phyloP scores from a whole-genome alignment of 345 rosid genomes.

The Bruguiera parviflora region DNA sequence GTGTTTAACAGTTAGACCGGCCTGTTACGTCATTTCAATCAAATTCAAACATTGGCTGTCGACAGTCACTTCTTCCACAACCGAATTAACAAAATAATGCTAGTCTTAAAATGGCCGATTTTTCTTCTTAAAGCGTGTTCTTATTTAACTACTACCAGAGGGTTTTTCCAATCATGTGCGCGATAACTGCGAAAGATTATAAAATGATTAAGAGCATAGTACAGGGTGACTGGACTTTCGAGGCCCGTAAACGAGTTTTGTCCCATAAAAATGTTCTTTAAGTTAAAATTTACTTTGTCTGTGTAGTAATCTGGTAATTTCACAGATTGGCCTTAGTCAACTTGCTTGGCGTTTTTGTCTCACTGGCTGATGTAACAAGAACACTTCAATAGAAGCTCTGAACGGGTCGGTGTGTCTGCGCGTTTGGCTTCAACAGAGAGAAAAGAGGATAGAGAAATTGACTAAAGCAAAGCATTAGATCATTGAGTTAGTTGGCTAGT shows the following conservation, averaged over 20 bases:
- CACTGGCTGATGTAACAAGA: not conserved
- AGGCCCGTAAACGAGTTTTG: not conserved
- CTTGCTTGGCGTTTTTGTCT: not conserved
- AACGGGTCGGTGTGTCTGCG: no score
- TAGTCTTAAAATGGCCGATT: not conserved
- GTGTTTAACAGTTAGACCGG: not conserved
- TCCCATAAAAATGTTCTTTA: not conserved
- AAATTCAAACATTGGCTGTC: conserved; percentile 2
- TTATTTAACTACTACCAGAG: conserved; percentile 24
- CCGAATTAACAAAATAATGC: conserved; percentile 8
- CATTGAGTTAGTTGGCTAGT: no score
- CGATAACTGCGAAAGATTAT: not conserved
- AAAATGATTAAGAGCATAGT: not conserved
- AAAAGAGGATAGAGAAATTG: no score
- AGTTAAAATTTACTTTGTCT: conserved; percentile 1
- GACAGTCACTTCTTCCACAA: not conserved
- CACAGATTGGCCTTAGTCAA: not conserved
- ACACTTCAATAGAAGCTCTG: no score
- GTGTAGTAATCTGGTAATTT: not conserved
- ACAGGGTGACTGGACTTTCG: not conserved
- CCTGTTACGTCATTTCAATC: conserved; percentile 6
- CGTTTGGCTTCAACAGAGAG: no score
- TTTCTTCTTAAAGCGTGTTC: conserved; percentile 5
- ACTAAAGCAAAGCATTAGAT: no score
- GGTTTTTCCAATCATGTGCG: not conserved